Conservation (phyloP, 2,329 filamentous ascomycete genomes). For the Claviceps purpurea region DNA sequence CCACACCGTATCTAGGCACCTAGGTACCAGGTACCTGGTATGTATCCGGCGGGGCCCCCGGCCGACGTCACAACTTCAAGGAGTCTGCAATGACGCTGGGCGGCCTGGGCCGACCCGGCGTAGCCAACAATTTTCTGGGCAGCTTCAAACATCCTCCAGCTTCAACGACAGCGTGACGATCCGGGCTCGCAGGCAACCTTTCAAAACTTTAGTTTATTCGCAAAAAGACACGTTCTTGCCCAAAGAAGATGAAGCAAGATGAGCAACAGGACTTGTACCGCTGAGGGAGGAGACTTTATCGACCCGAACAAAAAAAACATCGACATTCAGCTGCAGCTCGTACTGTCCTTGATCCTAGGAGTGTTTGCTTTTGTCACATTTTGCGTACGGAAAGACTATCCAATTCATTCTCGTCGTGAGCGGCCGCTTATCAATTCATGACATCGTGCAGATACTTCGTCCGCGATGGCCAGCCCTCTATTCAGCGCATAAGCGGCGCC, state of each 20-base stretch:
- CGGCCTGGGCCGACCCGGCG: no score
- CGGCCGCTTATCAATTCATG: neutral
- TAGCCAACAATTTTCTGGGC: neutral
- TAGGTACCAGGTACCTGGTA: no score
- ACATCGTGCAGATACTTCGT: constrained; percentile 52
- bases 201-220: no score
- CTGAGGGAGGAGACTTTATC: constrained; percentile 11
- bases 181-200: neutral
- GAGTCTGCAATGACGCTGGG: no score
- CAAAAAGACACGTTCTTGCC: neutral
- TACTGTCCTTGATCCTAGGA: constrained; percentile 59
- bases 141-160: neutral
- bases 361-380: constrained; percentile 61
- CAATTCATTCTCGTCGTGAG: neutral
- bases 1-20: no score
- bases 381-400: constrained; percentile 40
- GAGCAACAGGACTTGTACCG: neutral
- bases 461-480: constrained; percentile 89
- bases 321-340: constrained; percentile 50
- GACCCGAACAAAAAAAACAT: constrained; percentile 18
- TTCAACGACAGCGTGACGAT: neutral
- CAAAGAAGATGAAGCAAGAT: constrained; percentile 4
- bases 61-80: no score
- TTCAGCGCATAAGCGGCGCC: constrained; percentile 70
- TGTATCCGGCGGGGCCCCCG: no score